Conservation (phyloP, 176 grass and related monocot genomes). For the Eragrostis curvula region DNA sequence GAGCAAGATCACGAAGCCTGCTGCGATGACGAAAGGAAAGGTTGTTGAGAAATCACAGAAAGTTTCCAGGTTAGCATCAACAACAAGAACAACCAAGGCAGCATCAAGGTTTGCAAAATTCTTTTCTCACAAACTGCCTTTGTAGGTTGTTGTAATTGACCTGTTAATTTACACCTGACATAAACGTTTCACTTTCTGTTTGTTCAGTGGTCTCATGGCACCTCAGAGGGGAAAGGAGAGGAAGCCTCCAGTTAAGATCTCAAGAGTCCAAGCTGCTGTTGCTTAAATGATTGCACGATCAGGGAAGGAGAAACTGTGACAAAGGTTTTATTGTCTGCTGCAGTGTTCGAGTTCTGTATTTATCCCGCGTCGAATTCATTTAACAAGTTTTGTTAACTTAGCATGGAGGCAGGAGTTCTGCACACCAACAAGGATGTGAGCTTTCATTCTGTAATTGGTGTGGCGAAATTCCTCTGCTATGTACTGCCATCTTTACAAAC, state of each 20-base stretch:
- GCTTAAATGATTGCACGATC: not conserved
- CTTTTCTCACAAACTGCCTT: not conserved
- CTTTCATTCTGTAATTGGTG: not conserved
- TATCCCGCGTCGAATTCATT: not conserved
- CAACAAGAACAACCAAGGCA: conserved; percentile 38
- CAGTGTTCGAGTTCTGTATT: conserved; percentile 18
- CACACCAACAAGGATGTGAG: not conserved
- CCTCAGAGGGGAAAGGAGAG: conserved; percentile 23
- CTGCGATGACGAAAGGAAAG: conserved; percentile 22
- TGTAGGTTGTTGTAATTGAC: not conserved
- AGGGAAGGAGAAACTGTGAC: not conserved
- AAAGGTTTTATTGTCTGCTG: conserved; percentile 52
- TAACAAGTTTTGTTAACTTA: not conserved
- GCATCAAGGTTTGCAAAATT: conserved; percentile 36
- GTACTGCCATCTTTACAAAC: conserved; percentile 1
- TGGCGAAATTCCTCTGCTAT: conserved; percentile 2
- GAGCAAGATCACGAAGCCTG: conserved; percentile 10
- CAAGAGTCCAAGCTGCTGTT: conserved; percentile 13
- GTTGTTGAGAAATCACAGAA: conserved; percentile 15
- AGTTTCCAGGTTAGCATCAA: not conserved
- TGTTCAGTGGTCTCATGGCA: conserved; percentile 13
- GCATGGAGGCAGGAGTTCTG: not conserved
- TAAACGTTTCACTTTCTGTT: not conserved
- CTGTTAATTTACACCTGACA: not conserved
- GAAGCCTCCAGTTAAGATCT: conserved; percentile 35